Evolutionary conservation across 176 grass and related monocot genomes (phyloP).

Genomic region (Pontederia crassipes): DNA sequence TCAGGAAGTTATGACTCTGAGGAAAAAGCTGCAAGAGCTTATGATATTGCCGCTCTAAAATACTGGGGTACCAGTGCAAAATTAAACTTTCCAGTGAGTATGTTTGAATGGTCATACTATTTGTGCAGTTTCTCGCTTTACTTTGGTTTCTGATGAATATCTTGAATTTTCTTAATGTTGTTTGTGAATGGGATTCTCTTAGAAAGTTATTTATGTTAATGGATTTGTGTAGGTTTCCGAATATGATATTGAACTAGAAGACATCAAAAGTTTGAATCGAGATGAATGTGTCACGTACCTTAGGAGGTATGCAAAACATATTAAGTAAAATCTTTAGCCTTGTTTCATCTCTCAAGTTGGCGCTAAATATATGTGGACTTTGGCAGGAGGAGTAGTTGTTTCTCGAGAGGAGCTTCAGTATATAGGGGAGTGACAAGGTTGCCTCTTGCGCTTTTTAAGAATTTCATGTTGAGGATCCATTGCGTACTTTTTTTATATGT

Average conservation of each 20-base stretch:
- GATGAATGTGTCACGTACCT: conserved; percentile 80
- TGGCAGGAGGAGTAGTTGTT: conserved; percentile 79
- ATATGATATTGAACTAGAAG: conserved; percentile 56
- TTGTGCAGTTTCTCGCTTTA: conserved; percentile 5
- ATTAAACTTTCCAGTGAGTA: conserved; percentile 56
- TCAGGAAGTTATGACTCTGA: conserved; percentile 81
- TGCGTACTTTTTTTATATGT: background rate
- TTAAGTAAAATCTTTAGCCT: background rate
- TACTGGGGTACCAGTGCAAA: conserved; percentile 58
- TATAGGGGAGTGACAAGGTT: conserved; percentile 96
- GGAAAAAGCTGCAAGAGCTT: conserved; percentile 75
- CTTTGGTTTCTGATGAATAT: background rate
- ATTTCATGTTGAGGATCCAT: conserved; percentile 1
- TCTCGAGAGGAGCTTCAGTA: conserved; percentile 83
- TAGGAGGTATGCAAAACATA: conserved; percentile 42
- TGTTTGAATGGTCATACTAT: background rate
- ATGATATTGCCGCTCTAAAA: conserved; percentile 87
- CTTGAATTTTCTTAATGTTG: background rate
- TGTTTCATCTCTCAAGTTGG: background rate
- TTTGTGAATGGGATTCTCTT: background rate
- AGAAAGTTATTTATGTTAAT: background rate
- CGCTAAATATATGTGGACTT: background rate
- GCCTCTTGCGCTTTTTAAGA: conserved; percentile 20
- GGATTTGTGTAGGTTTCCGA: conserved; percentile 37
- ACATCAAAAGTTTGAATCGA: conserved; percentile 43